phyloP scores from a whole-genome alignment of 1,139 yeast species.

The Trichomonascaceae sp. region DNA sequence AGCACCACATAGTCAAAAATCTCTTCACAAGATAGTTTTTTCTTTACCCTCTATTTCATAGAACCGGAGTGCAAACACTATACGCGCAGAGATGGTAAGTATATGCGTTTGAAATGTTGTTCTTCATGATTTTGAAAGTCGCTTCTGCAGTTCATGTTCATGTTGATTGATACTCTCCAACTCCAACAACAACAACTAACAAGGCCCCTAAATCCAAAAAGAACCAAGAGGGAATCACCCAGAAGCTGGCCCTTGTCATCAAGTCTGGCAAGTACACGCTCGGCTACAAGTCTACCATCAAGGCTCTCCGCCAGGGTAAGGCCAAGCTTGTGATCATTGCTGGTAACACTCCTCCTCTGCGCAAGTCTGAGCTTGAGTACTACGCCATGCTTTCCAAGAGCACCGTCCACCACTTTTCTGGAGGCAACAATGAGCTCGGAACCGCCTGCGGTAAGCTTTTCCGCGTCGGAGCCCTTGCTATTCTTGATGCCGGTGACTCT shows the following conservation, averaged over 20 bases:
- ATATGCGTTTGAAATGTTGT: constrained; percentile 18
- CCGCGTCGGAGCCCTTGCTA: constrained; percentile 97
- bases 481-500: constrained; percentile 99
- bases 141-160: constrained; percentile 1
- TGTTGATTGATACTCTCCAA: constrained; percentile 2
- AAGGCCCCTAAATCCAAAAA: constrained; percentile 93
- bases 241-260: constrained; percentile 95
- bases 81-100: constrained; percentile 95
- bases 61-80: constrained; percentile 79
- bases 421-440: constrained; percentile 99
- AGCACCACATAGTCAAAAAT: too few species aligned
- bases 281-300: constrained; percentile 98
- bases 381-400: constrained; percentile 99
- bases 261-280: constrained; percentile 99
- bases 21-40: constrained; percentile 1
- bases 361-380: constrained; percentile 99
- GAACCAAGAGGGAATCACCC: constrained; percentile 90
- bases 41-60: constrained; percentile 1
- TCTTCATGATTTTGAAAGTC: constrained; percentile 1
- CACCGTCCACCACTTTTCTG: constrained; percentile 96
- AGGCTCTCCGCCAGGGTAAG: constrained; percentile 97
- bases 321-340: constrained; percentile 97
- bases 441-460: constrained; percentile 99
- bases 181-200: too few species aligned
- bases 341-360: constrained; percentile 99